These are phyloP conservation scores for Hypoxylon sp. DNA, from an alignment of 2,329 filamentous ascomycete species.

Conservation along the genomic window DNA sequence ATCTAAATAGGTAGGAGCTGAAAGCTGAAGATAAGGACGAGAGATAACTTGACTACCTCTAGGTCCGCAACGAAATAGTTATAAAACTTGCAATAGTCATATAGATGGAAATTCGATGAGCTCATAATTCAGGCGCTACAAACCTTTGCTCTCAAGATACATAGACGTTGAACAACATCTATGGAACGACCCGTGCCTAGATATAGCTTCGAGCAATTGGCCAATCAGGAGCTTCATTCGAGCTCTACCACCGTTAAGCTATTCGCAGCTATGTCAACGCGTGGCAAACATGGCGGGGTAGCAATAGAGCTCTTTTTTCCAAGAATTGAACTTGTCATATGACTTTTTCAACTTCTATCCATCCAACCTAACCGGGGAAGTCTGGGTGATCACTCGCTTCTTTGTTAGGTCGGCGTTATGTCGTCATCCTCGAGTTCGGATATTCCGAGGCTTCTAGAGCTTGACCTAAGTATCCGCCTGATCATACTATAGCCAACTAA, in stretches of 20 bases:
- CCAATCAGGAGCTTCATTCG: constrained; percentile 42
- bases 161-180: constrained; percentile 2
- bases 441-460: constrained; percentile 11
- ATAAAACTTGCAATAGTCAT: constrained; percentile 24
- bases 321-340: constrained; percentile 31
- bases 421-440: constrained; percentile 15
- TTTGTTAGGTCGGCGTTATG: constrained; percentile 3
- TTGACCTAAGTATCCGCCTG: constrained; percentile 20
- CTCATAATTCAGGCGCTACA: constrained; percentile 12
- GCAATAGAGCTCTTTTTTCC: constrained; percentile 26
- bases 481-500: constrained; percentile 7
- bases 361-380: not conserved
- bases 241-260: constrained; percentile 21
- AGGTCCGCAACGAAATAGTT: not conserved
- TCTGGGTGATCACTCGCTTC: not conserved
- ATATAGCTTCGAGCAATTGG: constrained; percentile 34
- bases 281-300: constrained; percentile 41
- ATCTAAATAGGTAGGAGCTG: constrained; percentile 14
- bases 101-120: constrained; percentile 14
- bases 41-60: not conserved
- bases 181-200: constrained; percentile 42
- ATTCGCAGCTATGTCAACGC: constrained; percentile 22
- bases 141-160: constrained; percentile 16
- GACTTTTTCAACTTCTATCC: constrained; percentile 33
- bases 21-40: constrained; percentile 9